These are phyloP conservation scores for Ophiocordyceps sinensis DNA, from an alignment of 2,329 filamentous ascomycete genomes.

Conservation along the genomic window DNA sequence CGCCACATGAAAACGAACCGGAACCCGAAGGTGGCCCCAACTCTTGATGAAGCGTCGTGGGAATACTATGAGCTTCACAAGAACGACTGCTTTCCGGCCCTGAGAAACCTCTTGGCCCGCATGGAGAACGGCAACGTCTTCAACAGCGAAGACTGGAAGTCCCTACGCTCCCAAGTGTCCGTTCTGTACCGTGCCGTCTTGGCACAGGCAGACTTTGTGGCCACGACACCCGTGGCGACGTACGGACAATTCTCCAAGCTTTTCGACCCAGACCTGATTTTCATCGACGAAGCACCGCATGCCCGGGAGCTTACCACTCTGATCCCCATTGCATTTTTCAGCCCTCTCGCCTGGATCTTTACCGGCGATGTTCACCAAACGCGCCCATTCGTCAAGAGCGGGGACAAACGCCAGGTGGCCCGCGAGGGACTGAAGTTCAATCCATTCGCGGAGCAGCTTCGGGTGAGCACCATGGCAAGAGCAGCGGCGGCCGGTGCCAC, in stretches of 20 bases:
- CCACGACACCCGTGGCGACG: slow-evolving; percentile 30
- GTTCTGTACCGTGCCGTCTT: slow-evolving; percentile 24
- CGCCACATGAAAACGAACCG: slow-evolving; percentile 4
- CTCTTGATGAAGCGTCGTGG: slow-evolving; percentile 29
- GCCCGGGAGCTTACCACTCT: slow-evolving; percentile 29
- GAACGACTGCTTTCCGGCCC: slow-evolving; percentile 13
- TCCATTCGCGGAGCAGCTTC: slow-evolving; percentile 16
- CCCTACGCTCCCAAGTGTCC: slow-evolving; percentile 16
- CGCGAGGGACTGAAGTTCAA: slow-evolving; percentile 13
- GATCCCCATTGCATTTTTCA: slow-evolving; percentile 28
- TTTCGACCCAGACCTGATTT: slow-evolving; percentile 70
- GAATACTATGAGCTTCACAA: slow-evolving; percentile 20
- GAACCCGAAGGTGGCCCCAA: slow-evolving; percentile 17
- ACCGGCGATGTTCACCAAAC: slow-evolving; percentile 31
- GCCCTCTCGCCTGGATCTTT: slow-evolving; percentile 28
- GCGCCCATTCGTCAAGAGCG: slow-evolving; percentile 23
- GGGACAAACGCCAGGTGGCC: slow-evolving; percentile 4
- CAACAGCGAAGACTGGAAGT: slow-evolving; percentile 12
- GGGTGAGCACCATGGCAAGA: slow-evolving; percentile 23
- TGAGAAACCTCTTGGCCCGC: slow-evolving; percentile 21
- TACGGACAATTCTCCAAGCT: slow-evolving; percentile 26
- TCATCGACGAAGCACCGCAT: slow-evolving; percentile 57
- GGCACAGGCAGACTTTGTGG: slow-evolving; percentile 25
- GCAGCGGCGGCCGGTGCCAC: slow-evolving; percentile 17
- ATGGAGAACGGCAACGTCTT: slow-evolving; percentile 14